Percentiles rank a stretch among this genome's conserved stretches.
Conservation (phyloP, 345 rosid species). For the Pseudoturritis turrita region DNA sequence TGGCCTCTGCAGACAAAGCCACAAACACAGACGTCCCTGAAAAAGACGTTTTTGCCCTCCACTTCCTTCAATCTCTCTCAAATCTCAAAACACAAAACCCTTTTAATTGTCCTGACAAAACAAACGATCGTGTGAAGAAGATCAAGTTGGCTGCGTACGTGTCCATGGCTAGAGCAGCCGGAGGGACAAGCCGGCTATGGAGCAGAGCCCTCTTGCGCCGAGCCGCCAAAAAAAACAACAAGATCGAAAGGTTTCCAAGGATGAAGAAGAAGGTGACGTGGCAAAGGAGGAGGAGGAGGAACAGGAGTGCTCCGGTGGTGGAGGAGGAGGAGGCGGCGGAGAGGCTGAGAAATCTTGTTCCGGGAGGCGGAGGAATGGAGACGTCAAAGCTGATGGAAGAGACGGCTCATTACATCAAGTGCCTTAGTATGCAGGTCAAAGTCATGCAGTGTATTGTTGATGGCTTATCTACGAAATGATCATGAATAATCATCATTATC, state of each 20-base stretch:
- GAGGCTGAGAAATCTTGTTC: constrained; percentile 28
- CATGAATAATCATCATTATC: not conserved
- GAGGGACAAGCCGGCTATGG: constrained; percentile 22
- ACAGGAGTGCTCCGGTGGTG: constrained; percentile 2
- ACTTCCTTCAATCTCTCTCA: constrained; percentile 31
- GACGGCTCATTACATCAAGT: constrained; percentile 35
- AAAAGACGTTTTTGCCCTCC: constrained; percentile 23
- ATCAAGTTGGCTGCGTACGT: constrained; percentile 36
- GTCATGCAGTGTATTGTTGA: constrained; percentile 34
- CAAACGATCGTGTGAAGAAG: constrained; percentile 14
- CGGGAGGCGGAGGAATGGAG: constrained; percentile 35
- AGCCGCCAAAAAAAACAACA: not conserved
- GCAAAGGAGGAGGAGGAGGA: constrained; percentile 1
- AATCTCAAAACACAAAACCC: constrained; percentile 24
- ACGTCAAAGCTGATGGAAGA: constrained; percentile 32
- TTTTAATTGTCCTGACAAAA: not conserved
- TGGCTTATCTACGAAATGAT: constrained; percentile 23
- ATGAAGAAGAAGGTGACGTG: constrained; percentile 15
- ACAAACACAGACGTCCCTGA: constrained; percentile 24
- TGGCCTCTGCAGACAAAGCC: constrained; percentile 22
- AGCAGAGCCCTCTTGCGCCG: constrained; percentile 29
- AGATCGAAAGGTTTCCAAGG: not conserved
- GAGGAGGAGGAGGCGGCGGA: constrained; percentile 9
- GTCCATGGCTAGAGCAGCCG: constrained; percentile 33
- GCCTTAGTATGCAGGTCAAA: constrained; percentile 33